phyloP scores from a whole-genome alignment of 1,139 yeast genomes.

The Hemisphaericaspora xylofermentans region DNA sequence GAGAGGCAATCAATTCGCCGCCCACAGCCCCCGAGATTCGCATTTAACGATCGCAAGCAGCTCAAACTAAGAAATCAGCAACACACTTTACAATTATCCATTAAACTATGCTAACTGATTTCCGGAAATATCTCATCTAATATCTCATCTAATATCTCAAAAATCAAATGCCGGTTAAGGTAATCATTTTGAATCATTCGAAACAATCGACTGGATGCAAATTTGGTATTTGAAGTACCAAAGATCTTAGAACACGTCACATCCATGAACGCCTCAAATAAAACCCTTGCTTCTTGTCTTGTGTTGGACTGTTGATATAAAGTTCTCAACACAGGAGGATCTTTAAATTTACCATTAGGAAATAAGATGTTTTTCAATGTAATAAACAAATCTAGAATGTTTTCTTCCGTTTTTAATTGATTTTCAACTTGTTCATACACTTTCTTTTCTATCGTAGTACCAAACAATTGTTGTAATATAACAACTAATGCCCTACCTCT shows the following conservation, averaged over 20 bases:
- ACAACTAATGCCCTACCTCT: slow-evolving; percentile 82
- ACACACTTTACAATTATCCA: neutral
- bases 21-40: too few relatives aligned
- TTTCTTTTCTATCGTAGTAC: slow-evolving; percentile 83
- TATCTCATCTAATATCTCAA: slow-evolving; percentile 45
- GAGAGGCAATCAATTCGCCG: too few relatives aligned
- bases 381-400: slow-evolving; percentile 45
- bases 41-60: too few relatives aligned
- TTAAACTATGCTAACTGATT: neutral
- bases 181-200: slow-evolving; percentile 73
- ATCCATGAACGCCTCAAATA: slow-evolving; percentile 56
- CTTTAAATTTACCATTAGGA: slow-evolving; percentile 60
- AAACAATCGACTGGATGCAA: slow-evolving; percentile 62
- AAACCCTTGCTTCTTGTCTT: slow-evolving; percentile 56
- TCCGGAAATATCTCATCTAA: slow-evolving; percentile 31
- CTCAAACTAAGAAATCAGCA: too few relatives aligned
- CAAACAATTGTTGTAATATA: slow-evolving; percentile 80
- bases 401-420: slow-evolving; percentile 45
- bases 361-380: slow-evolving; percentile 53
- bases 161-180: slow-evolving; percentile 63
- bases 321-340: slow-evolving; percentile 46
- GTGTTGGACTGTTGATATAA: slow-evolving; percentile 52
- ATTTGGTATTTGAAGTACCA: slow-evolving; percentile 63
- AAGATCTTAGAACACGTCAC: slow-evolving; percentile 75
- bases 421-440: slow-evolving; percentile 41